Percentiles rank a stretch among this genome's conserved stretches.
Evolutionary conservation across 257 asterid species (phyloP).

Genomic region (Rehmannia glutinosa): DNA sequence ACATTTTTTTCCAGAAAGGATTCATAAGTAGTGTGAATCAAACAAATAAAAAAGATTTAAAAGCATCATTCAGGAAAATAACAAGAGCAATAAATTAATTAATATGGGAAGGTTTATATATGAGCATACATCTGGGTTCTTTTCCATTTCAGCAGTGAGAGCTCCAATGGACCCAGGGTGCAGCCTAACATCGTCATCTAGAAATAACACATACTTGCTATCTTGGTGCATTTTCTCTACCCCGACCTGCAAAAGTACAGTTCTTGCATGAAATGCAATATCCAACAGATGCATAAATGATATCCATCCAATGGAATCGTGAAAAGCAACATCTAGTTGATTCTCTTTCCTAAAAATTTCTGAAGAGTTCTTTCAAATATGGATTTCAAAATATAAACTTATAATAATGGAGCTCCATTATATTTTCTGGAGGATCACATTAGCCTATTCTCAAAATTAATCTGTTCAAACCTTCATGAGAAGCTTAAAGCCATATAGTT

Average conservation of each 20-base stretch:
- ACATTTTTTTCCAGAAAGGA: slow-evolving; percentile 4
- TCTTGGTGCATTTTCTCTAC: slow-evolving; percentile 70
- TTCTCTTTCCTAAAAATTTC: neutral
- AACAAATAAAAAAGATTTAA: neutral
- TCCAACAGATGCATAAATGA: neutral
- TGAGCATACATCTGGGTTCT: slow-evolving; percentile 61
- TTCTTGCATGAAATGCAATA: neutral
- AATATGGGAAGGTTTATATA: neutral
- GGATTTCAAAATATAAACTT: neutral
- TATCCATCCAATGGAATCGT: neutral
- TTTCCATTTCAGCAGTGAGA: slow-evolving; percentile 72
- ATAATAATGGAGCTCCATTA: neutral
- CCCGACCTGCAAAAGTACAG: slow-evolving; percentile 49
- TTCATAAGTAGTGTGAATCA: neutral
- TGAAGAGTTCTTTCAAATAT: neutral
- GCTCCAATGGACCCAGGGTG: slow-evolving; percentile 89
- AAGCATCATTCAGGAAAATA: too few species aligned
- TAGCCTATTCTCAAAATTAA: neutral
- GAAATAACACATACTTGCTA: slow-evolving; percentile 68
- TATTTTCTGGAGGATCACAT: too few species aligned
- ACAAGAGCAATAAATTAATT: neutral
- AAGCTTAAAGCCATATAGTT: neutral
- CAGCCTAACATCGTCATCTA: slow-evolving; percentile 82
- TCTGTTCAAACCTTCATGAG: neutral
- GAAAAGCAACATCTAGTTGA: neutral